A percentile compares a stretch with the other conserved stretches of the same genome.
Evolutionary conservation across 345 rosid genomes (phyloP).

Genomic region (Hibiscus trionum): DNA sequence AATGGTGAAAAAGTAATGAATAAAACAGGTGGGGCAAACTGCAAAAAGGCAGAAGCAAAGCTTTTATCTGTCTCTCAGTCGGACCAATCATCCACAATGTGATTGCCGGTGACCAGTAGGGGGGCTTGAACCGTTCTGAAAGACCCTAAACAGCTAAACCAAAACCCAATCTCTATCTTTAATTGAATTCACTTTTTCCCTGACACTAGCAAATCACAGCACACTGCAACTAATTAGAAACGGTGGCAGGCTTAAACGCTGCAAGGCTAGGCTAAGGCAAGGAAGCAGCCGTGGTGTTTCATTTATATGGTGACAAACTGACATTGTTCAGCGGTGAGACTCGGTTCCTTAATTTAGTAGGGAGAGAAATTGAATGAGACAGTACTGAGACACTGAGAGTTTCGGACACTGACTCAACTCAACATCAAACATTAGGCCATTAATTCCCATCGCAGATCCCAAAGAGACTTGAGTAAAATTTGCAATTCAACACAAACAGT

Average conservation of each 20-base stretch:
- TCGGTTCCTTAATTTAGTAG: slow-evolving; percentile 15
- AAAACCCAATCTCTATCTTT: slow-evolving; percentile 2
- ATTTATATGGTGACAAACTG: slow-evolving; percentile 15
- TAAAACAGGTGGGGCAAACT: background rate
- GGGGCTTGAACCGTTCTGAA: background rate
- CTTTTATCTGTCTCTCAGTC: background rate
- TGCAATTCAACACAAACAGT: background rate
- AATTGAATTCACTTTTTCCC: slow-evolving; percentile 37
- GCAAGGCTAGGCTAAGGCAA: background rate
- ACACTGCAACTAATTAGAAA: slow-evolving; percentile 35
- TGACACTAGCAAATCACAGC: slow-evolving; percentile 49
- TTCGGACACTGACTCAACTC: slow-evolving; percentile 31
- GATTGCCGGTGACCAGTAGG: background rate
- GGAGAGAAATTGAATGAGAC: slow-evolving; percentile 11
- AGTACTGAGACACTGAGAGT: slow-evolving; percentile 28
- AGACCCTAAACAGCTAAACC: background rate
- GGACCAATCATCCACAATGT: slow-evolving; percentile 9
- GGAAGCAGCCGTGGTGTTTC: slow-evolving; percentile 17
- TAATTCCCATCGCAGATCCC: slow-evolving; percentile 40
- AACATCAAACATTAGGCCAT: slow-evolving; percentile 33
- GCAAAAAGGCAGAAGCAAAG: slow-evolving; percentile 15
- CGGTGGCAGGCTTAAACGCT: background rate
- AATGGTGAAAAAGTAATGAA: too few relatives aligned
- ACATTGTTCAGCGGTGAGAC: slow-evolving; percentile 24
- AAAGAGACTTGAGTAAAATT: slow-evolving; percentile 19